phyloP scores from a whole-genome alignment of 2,329 filamentous ascomycete species.

The Emericellopsis cladophorae region DNA sequence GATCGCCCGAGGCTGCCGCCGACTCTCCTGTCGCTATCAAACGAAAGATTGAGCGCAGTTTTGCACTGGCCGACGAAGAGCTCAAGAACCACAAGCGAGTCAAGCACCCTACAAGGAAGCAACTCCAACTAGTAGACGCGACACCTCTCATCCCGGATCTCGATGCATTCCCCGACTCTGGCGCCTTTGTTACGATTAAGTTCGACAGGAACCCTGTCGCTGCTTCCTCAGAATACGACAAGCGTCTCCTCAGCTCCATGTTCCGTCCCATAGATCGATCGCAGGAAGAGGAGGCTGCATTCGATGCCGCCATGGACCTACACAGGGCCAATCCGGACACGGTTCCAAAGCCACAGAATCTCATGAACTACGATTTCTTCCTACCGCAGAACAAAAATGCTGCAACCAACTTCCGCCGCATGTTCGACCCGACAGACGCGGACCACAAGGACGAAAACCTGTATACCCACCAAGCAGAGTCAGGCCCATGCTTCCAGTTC shows the following conservation, averaged over 20 bases:
- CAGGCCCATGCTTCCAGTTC: conserved; percentile 44
- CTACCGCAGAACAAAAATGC: conserved; percentile 35
- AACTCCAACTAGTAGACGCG: conserved; percentile 45
- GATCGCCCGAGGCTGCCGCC: conserved; percentile 45
- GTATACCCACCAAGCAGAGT: conserved; percentile 37
- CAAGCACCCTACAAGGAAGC: conserved; percentile 45
- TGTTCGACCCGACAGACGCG: conserved; percentile 45
- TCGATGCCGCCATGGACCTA: conserved; percentile 35
- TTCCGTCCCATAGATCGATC: conserved; percentile 47
- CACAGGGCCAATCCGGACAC: conserved; percentile 43
- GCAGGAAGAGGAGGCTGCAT: conserved; percentile 38
- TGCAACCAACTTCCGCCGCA: conserved; percentile 43
- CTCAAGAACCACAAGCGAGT: conserved; percentile 40
- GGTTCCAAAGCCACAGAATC: conserved; percentile 41
- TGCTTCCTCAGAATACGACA: conserved; percentile 38
- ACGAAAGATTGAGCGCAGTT: conserved; percentile 53
- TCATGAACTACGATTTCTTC: conserved; percentile 57
- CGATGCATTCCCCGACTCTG: conserved; percentile 56
- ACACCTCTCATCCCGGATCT: conserved; percentile 52
- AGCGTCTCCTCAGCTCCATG: conserved; percentile 46
- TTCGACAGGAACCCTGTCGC: conserved; percentile 53
- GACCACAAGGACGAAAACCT: conserved; percentile 39
- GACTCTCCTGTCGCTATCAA: conserved; percentile 54
- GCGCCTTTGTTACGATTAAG: conserved; percentile 58
- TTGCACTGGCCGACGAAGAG: conserved; percentile 38